Base-by-base conservation (phyloP, 139 green algal genomes). In the Nannochloris sp. region DNA sequence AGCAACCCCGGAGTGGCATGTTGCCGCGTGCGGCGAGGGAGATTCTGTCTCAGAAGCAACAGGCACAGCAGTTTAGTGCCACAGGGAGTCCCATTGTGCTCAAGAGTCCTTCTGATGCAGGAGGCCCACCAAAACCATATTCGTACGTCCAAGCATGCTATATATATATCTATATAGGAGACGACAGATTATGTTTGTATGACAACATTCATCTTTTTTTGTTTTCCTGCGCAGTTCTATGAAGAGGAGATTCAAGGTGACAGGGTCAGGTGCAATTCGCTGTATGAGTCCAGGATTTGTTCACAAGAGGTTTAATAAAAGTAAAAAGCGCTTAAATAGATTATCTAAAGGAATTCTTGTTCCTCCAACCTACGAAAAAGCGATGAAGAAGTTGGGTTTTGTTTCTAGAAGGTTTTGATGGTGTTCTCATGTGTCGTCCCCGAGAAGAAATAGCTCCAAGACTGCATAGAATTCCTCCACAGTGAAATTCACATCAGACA, bases 281-380 rank as follows among this genome's bases (percentile, higher is more conserved):
- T 73, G 55, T 25, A 64, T 60, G 18, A 48, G 69, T 2, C 64
- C 76, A 11, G 71, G 76, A 3, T 55, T 71, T 43, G 64, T 79
- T 34, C 76, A 83, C 57, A 83, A 83, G 48, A 64, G 74, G 14
- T 78, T 65, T 40, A 74, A 63, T 34, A 83, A 83, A 56, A 34
- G 29, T 8, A 50, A 44, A 3, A 36, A 69, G 25, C 58, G 71
- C 18, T 57, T 71, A 2, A 36, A 51, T 9, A 34, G 66, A 10
- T 57, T 82, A 4, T 31, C 44, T 4, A 61, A 64, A 12, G 61
- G 56, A 5, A 15, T 60, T 40, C 11, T 67, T 5, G 3, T 81
- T 19, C 55, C 56, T 18, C 21, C 57, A 3, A 56, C 64, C 2
- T 80, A 75, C 37, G 74, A 72, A 19, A 69, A 66, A 36, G 69